Conservation (phyloP, 2,329 filamentous ascomycete species). For the Aureobasidium sp. region DNA sequence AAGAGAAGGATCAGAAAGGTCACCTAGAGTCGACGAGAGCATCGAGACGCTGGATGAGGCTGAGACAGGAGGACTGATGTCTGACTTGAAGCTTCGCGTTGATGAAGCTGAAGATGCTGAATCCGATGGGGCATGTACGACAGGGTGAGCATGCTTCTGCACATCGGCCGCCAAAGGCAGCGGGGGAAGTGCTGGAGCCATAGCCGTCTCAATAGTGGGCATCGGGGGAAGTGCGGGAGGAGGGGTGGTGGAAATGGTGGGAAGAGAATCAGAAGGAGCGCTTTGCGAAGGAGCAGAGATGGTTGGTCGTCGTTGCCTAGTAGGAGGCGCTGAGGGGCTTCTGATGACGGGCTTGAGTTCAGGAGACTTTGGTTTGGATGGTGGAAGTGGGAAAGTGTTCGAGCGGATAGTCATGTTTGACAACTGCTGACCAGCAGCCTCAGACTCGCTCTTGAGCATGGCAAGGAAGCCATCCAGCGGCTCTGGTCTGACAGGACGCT, state of each 20-base stretch:
- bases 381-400: constrained; percentile 15
- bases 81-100: constrained; percentile 22
- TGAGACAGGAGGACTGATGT: constrained; percentile 25
- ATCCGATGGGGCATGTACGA: constrained; percentile 12
- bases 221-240: constrained; percentile 25
- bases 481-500: constrained; percentile 27
- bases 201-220: background rate
- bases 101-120: constrained; percentile 18
- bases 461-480: constrained; percentile 18
- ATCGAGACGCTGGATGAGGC: constrained; percentile 26
- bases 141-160: constrained; percentile 1
- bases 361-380: background rate
- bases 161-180: constrained; percentile 1
- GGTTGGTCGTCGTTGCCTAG: constrained; percentile 9
- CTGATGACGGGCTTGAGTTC: background rate
- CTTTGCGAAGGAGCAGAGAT: constrained; percentile 9
- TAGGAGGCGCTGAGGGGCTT: constrained; percentile 12
- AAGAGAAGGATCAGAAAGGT: background rate
- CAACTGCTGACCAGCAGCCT: constrained; percentile 6
- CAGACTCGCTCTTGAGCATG: constrained; percentile 15
- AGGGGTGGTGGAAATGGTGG: constrained; percentile 5
- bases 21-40: constrained; percentile 9
- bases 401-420: constrained; percentile 14
- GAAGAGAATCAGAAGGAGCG: background rate
- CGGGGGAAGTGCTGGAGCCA: constrained; percentile 24